Evolutionary conservation across 2,329 filamentous ascomycete genomes (phyloP).

Genomic region (Neonectria sp.): DNA sequence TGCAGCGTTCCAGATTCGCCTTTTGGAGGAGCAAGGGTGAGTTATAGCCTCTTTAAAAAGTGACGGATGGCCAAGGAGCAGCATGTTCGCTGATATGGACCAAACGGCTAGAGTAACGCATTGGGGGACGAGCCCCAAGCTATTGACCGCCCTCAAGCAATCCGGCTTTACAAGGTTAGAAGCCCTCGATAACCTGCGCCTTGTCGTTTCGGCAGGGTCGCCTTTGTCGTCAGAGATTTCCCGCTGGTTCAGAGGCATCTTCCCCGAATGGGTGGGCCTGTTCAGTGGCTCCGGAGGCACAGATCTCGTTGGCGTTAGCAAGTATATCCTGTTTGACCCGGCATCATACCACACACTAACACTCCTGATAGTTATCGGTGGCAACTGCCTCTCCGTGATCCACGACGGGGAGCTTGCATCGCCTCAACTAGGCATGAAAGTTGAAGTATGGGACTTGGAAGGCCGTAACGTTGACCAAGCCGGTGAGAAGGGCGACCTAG

Average conservation of each 20-base stretch:
- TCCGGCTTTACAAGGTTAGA: background rate
- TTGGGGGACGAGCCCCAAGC: background rate
- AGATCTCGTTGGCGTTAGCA: background rate
- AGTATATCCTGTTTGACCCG: background rate
- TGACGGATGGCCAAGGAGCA: no score
- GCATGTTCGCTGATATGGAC: background rate
- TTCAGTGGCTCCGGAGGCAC: background rate
- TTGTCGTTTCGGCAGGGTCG: background rate
- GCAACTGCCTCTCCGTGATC: background rate
- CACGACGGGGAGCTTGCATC: conserved; percentile 14
- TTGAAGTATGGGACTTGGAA: conserved; percentile 6
- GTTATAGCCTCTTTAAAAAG: background rate
- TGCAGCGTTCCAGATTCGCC: background rate
- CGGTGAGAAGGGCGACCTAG: background rate
- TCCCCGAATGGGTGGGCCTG: background rate
- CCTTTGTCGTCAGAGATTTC: background rate
- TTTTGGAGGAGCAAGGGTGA: background rate
- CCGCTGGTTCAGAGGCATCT: background rate
- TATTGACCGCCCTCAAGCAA: background rate
- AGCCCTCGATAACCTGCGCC: background rate
- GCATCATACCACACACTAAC: background rate
- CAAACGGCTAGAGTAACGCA: background rate
- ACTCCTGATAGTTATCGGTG: background rate
- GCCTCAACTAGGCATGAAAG: conserved; percentile 10
- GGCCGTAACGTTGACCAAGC: background rate